Conservation (phyloP, 2,329 filamentous ascomycete genomes). For the Sporothrix mexicana region DNA sequence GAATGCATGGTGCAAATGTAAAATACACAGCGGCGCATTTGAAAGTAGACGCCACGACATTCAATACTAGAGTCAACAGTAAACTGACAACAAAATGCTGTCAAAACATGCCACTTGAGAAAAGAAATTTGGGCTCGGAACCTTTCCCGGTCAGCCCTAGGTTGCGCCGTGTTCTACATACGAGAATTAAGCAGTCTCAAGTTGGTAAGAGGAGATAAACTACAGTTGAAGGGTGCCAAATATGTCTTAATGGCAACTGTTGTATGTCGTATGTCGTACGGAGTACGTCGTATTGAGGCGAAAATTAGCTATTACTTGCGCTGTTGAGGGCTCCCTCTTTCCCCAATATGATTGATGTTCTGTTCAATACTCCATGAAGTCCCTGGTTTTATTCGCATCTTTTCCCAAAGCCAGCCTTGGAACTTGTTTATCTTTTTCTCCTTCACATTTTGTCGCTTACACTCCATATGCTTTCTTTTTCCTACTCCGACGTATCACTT, state of each 20-base stretch:
- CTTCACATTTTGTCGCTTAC: not conserved
- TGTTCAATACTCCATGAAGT: too few relatives aligned
- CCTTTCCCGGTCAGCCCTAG: not conserved
- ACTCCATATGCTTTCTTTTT: not conserved
- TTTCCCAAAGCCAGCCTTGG: not conserved
- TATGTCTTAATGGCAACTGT: too few relatives aligned
- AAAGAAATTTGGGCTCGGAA: not conserved
- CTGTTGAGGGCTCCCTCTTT: too few relatives aligned
- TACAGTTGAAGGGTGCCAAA: too few relatives aligned
- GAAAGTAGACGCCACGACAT: not conserved
- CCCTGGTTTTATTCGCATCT: not conserved
- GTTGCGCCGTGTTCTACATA: not conserved
- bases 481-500: constrained; percentile 6
- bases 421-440: not conserved
- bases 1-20: not conserved
- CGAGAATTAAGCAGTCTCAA: not conserved
- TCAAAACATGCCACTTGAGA: not conserved
- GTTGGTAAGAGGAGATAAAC: too few relatives aligned
- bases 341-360: too few relatives aligned
- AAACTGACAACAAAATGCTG: not conserved
- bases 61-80: not conserved
- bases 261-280: too few relatives aligned
- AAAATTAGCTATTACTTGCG: too few relatives aligned
- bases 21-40: too few relatives aligned
- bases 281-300: too few relatives aligned